Percentiles rank a stretch among this genome's conserved stretches.
Conservation (phyloP, 768 basidiomycete species). For the Rhizopogon sp. region DNA sequence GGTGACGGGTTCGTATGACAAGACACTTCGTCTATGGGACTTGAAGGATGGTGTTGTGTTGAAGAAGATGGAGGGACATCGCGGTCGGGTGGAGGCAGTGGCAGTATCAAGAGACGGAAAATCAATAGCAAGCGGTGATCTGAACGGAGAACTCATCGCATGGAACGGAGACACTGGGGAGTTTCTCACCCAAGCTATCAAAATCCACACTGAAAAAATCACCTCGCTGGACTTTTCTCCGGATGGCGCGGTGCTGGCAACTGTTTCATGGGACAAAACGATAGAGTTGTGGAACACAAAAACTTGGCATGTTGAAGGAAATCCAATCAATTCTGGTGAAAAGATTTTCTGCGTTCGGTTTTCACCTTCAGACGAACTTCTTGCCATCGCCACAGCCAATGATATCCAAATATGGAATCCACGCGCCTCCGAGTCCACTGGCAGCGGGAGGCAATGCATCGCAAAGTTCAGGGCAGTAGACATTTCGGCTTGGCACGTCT, state of each 20-base stretch:
- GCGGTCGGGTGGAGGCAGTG: too few species aligned
- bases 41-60: neutral
- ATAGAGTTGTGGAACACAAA: neutral
- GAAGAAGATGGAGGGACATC: neutral
- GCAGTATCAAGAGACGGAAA: neutral
- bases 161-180: neutral
- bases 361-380: neutral
- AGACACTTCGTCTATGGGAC: neutral
- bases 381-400: neutral
- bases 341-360: neutral
- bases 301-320: neutral
- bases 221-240: neutral
- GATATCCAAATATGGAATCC: neutral
- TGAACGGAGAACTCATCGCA: neutral
- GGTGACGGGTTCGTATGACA: neutral
- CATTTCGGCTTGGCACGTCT: too few species aligned
- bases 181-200: neutral
- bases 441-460: too few species aligned
- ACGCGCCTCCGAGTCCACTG: too few species aligned
- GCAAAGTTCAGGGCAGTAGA: too few species aligned
- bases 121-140: neutral
- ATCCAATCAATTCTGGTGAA: neutral
- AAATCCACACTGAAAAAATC: neutral
- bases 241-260: neutral
- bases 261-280: neutral